A percentile compares a stretch with the other conserved stretches of the same genome.
phyloP scores from a whole-genome alignment of 768 basidiomycete species.

The Lyophyllum decastes region DNA sequence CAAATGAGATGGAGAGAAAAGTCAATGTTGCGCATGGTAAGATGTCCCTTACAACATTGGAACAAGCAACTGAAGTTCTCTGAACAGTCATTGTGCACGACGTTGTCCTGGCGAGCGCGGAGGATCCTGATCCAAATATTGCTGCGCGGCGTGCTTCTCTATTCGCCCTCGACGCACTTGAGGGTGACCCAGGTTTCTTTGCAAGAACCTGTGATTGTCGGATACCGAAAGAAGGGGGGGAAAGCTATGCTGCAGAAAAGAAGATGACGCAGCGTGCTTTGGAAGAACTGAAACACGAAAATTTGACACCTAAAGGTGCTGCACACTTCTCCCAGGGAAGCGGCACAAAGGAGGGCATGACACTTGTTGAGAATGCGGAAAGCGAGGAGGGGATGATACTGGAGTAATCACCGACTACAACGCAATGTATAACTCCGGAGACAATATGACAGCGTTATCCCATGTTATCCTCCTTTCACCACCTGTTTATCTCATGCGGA shows the following conservation, averaged over 20 bases:
- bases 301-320: constrained; percentile 9
- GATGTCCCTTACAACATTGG: background rate
- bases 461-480: background rate
- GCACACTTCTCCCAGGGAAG: constrained; percentile 4
- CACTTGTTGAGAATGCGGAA: constrained; percentile 9
- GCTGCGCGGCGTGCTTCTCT: constrained; percentile 65
- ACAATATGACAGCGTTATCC: background rate
- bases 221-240: constrained; percentile 38
- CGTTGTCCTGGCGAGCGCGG: constrained; percentile 58
- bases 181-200: constrained; percentile 64
- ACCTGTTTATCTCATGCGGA: constrained; percentile 10
- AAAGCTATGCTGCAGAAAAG: constrained; percentile 20
- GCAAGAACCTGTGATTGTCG: constrained; percentile 70
- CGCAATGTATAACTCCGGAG: background rate
- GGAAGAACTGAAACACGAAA: constrained; percentile 21
- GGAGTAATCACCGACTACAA: constrained; percentile 7
- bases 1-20: constrained; percentile 41
- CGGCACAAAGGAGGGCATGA: constrained; percentile 18
- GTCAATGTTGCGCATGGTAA: constrained; percentile 9
- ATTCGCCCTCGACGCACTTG: constrained; percentile 68
- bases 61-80: background rate
- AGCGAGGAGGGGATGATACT: constrained; percentile 20
- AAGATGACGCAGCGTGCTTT: constrained; percentile 27
- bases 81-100: constrained; percentile 68
- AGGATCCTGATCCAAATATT: constrained; percentile 47